Base-by-base conservation (phyloP, 2,329 filamentous ascomycete species). In the Epichloe scottii region DNA sequence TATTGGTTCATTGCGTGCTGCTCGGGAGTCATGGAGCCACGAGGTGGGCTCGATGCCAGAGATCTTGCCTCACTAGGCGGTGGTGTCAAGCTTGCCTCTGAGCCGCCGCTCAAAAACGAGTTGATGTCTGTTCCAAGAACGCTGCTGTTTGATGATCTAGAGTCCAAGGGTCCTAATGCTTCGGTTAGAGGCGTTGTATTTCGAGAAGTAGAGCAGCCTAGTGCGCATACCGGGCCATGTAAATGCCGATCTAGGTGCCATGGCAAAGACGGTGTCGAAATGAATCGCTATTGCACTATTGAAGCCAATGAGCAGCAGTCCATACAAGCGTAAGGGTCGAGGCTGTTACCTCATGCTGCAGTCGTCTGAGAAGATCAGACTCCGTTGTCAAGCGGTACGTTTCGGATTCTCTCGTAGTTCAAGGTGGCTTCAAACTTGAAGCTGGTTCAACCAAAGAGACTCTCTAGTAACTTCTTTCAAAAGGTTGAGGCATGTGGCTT, bases 1-100 rank as follows among this genome's bases (percentile, higher is more conserved):
- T 83, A 79, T 53, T 78, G 72, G 66, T 79, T 82, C 41, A 82
- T 62, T 59, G 81, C 79, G 55, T 79, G 74, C 62, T 82, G 78
- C 60, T 82, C 78, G 6, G 77, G 68, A 5, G 77, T 79, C 60
- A 82, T 70, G 38, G 67, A 68, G 44, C 67, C 66, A 55, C 74
- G 72, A 5, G 78, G 77, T 26, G 79, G 79, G 64, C 79, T 84
- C 21, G 74, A 74, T 39, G 78, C 79, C 46, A 74, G 65, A 21
- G 77, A 80, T 64, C 74, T 69, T 26, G 76, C 71, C 38, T 66
- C 66, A 51, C 66, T 70, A 23, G 73, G 72, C 37, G 76, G 73
- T 21, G 75, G 38, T 23, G 46, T 76, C 46, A 77, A 63, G 63
- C 73, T 78, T 53, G 69, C 65, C 51, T 78, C 77, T 23, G 76